Evolutionary conservation across 1,139 yeast species (phyloP), one percentile per base, ranked within the genome.

Genomic region (Geotrichum macrosporum): DNA sequence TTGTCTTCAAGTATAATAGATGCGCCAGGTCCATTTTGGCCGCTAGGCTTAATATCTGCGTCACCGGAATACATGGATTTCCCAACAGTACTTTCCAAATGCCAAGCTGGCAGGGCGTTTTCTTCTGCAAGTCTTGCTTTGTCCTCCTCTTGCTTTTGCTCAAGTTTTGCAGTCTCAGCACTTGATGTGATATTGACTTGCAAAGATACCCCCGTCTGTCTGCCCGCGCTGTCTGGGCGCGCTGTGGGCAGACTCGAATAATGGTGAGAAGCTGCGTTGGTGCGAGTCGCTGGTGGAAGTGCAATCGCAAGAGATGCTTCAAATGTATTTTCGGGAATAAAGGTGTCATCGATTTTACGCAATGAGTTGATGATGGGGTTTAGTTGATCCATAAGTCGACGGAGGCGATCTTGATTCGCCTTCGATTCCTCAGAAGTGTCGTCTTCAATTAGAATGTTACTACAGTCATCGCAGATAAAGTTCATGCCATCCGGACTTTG

Each of bases 61-160:
- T 36, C 38, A 6, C 47, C 42, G 13, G 38, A 35, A 35, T 47
- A 47, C 47, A 47, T 47, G 22, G 37, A 35, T 30, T 47, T 47
- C 21, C 95, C 96, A 54, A 92, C 94, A 0, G 98, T 88, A 59
- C 94, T 81, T 56, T 82, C 82, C 55, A 84, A 77, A 64, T 92
- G 96, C 99, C 99, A 92, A 20, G 94, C 81, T 9, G 99, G 98
- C 57, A 92, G 73, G 1, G 96, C 96, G 63, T 94, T 92, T 65
- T 89, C 96, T 62, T 85, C 84, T 63, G 89, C 67, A 39, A 59
- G 59, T 30, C 67, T 58, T 34, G 60, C 77, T 64, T 83, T 85
- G 75, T 81, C 78, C 73, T 80, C 75, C 55, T 74, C 78, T 57
- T 82, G 89, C 61, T 78, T 75, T 56, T 78, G 57, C 45, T 61